Percentiles rank a stretch among this genome's conserved stretches.
phyloP scores from a whole-genome alignment of 2,329 filamentous ascomycete genomes.

The Cladophialophora bantiana region DNA sequence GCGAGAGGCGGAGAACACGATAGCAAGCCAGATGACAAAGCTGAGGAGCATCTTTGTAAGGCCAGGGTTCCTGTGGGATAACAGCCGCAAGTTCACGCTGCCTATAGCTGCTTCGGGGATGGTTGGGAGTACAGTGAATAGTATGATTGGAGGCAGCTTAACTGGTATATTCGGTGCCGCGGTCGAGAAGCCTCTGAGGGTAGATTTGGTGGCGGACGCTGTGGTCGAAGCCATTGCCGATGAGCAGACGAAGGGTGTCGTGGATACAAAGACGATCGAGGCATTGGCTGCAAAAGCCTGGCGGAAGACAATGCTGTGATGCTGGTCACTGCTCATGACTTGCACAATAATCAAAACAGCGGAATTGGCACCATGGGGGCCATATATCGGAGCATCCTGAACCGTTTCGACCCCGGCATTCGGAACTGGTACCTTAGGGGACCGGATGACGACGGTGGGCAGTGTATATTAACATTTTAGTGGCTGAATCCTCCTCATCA shows the following conservation, averaged over 20 bases:
- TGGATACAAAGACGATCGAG: slow-evolving; percentile 83
- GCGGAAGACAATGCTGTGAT: slow-evolving; percentile 85
- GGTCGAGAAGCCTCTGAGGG: slow-evolving; percentile 84
- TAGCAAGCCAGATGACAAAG: slow-evolving; percentile 73
- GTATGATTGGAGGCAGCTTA: slow-evolving; percentile 75
- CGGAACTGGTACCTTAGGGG: not conserved
- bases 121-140: slow-evolving; percentile 78
- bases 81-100: slow-evolving; percentile 79
- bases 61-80: slow-evolving; percentile 88
- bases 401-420: not conserved
- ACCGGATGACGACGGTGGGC: not conserved
- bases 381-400: not conserved
- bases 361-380: not conserved
- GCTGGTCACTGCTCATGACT: not conserved
- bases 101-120: slow-evolving; percentile 81
- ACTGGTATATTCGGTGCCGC: slow-evolving; percentile 80
- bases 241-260: slow-evolving; percentile 72
- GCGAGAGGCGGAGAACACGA: slow-evolving; percentile 81
- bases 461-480: slow-evolving; percentile 1
- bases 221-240: slow-evolving; percentile 86
- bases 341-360: slow-evolving; percentile 10
- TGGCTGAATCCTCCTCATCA: not conserved
- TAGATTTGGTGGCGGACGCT: slow-evolving; percentile 84
- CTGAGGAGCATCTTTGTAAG: slow-evolving; percentile 84
- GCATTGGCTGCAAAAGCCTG: slow-evolving; percentile 80